A percentile compares a stretch with the other conserved stretches of the same genome.
These are phyloP conservation scores for Ophiostoma pallidulum DNA, from an alignment of 2,329 filamentous ascomycete species.

Conservation along the genomic window DNA sequence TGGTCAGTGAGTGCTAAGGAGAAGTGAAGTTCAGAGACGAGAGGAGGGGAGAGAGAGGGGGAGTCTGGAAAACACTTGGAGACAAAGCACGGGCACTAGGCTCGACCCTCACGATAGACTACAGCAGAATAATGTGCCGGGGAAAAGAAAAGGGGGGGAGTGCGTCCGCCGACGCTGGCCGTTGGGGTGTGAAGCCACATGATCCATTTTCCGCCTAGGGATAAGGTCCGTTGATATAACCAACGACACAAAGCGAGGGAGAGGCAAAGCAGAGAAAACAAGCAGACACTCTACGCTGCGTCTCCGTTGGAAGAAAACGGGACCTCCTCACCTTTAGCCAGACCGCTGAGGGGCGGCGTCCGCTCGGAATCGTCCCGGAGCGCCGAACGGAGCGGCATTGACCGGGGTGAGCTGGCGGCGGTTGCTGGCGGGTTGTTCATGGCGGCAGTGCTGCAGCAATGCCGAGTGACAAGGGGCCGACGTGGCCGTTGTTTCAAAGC, in stretches of 20 bases:
- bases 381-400: slow-evolving; percentile 31
- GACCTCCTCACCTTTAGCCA: slow-evolving; percentile 13
- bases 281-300: too few relatives aligned
- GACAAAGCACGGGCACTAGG: too few relatives aligned
- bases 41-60: neutral
- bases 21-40: neutral
- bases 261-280: neutral
- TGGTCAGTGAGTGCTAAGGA: neutral
- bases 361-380: slow-evolving; percentile 22
- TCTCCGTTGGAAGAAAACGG: neutral
- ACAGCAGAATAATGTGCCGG: neutral
- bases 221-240: too few relatives aligned
- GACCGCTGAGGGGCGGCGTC: slow-evolving; percentile 12
- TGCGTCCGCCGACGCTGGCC: too few relatives aligned
- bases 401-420: slow-evolving; percentile 12
- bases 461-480: too few relatives aligned
- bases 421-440: slow-evolving; percentile 11
- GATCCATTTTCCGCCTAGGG: too few relatives aligned
- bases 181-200: too few relatives aligned
- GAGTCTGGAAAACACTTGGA: too few relatives aligned
- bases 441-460: neutral
- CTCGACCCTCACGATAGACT: too few relatives aligned
- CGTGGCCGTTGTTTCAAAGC: too few relatives aligned
- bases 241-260: neutral
- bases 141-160: too few relatives aligned